phyloP scores from a whole-genome alignment of 2,329 filamentous ascomycete genomes.

The Truncatella angustata region DNA sequence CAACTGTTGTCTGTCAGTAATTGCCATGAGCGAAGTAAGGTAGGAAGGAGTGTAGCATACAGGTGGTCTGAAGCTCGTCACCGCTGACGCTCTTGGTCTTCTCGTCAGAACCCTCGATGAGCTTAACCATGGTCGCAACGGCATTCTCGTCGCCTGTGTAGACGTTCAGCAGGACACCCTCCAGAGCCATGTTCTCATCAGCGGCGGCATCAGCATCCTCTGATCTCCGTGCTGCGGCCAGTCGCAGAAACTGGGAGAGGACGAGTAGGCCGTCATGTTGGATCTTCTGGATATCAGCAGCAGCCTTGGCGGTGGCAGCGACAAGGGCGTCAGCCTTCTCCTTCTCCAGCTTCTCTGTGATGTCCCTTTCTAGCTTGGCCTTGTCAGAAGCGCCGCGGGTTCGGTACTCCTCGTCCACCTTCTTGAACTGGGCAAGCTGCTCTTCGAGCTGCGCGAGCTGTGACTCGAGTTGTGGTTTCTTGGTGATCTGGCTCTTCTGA shows the following conservation, averaged over 20 bases:
- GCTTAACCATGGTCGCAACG: slow-evolving; percentile 72
- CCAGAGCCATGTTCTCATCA: slow-evolving; percentile 77
- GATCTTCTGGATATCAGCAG: slow-evolving; percentile 51
- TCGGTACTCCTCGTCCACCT: slow-evolving; percentile 72
- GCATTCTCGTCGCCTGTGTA: slow-evolving; percentile 76
- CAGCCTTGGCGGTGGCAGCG: slow-evolving; percentile 54
- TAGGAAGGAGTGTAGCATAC: slow-evolving; percentile 51
- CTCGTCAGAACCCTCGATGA: slow-evolving; percentile 71
- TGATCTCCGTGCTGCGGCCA: slow-evolving; percentile 72
- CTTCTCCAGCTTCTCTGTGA: slow-evolving; percentile 51
- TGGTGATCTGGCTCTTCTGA: slow-evolving; percentile 73
- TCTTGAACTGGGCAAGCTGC: slow-evolving; percentile 71
- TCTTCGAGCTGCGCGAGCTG: slow-evolving; percentile 71
- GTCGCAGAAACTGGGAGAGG: slow-evolving; percentile 76
- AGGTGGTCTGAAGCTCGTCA: slow-evolving; percentile 66
- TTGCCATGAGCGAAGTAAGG: slow-evolving; percentile 10
- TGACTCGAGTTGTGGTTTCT: slow-evolving; percentile 70
- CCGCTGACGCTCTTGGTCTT: slow-evolving; percentile 63
- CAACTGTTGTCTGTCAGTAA: slow-evolving; percentile 40
- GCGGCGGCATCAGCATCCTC: slow-evolving; percentile 63
- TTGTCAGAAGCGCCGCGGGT: slow-evolving; percentile 56
- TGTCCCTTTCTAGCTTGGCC: slow-evolving; percentile 57
- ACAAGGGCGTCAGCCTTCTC: slow-evolving; percentile 52
- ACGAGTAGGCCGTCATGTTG: slow-evolving; percentile 66
- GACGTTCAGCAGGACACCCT: slow-evolving; percentile 74